These are phyloP conservation scores for Marsdenia floribunda DNA, from an alignment of 257 asterid genomes.

Conservation along the genomic window DNA sequence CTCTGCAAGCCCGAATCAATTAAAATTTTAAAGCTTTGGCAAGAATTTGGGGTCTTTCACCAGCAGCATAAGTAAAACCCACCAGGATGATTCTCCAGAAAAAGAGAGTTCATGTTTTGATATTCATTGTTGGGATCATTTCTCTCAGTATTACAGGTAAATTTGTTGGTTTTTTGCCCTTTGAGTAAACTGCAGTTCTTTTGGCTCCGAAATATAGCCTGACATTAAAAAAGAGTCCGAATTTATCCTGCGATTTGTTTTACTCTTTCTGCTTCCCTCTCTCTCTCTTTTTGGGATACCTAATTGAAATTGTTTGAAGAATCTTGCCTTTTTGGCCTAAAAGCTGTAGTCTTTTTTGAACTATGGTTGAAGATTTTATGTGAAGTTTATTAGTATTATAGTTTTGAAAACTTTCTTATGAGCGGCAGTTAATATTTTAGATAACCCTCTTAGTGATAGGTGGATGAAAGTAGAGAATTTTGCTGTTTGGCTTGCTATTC, in stretches of 20 bases:
- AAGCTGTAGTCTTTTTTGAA: neutral
- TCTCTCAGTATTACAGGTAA: slow-evolving; percentile 76
- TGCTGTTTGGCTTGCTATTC: neutral
- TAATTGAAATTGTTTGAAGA: neutral
- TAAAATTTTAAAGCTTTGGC: neutral
- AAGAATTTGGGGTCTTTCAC: neutral
- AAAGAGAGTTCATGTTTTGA: slow-evolving; percentile 59
- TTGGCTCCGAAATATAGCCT: neutral
- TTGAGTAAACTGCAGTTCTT: neutral
- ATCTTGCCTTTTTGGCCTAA: neutral
- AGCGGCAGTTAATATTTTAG: neutral
- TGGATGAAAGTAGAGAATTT: slow-evolving; percentile 1
- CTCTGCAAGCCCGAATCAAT: neutral
- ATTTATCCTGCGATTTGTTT: neutral
- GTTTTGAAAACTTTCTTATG: neutral
- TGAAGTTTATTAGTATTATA: neutral
- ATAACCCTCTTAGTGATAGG: neutral
- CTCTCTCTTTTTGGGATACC: neutral
- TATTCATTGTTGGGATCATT: slow-evolving; percentile 52
- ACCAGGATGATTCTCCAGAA: slow-evolving; percentile 47
- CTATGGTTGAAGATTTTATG: neutral
- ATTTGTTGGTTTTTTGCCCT: neutral
- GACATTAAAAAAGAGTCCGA: neutral
- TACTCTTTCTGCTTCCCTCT: neutral
- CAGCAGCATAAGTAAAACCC: neutral